Evolutionary conservation across 2,329 filamentous ascomycete species (phyloP), one percentile per base, ranked within the genome.

Genomic region (Nemania sp.): DNA sequence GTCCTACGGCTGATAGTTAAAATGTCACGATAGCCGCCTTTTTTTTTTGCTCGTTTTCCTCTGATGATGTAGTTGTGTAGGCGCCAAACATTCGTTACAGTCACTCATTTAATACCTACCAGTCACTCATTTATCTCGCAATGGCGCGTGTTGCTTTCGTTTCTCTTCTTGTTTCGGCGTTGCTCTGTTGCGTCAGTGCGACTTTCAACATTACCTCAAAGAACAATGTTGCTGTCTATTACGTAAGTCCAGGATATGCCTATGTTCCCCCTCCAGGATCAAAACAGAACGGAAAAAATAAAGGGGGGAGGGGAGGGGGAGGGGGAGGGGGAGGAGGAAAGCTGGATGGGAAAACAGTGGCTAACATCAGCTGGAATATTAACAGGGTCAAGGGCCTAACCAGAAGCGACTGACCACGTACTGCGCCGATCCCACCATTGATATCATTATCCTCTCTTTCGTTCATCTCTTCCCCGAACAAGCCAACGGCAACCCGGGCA

Each of bases 401-500:
- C 77, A 80, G 64, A 57, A 68, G 17, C 63, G 67, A n/a, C 69
- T 80, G 21, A 63, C 67, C n/a, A 65, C 70, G 3, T 78, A 77
- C 62, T 80, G 77, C 64, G 69, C 76, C 29, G 70, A 77, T 46
- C 65, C 75, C 1, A 69, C 67, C 21, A 73, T 80, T 50, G 78
- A 80, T 57, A 72, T 79, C 13, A 79, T 80, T 60, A 71, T 78
- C 13, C 69, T 80, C 4, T 78, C 74, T 2, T 80, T 80, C 62
- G 74, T 80, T 18, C 67, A 77, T 54, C 66, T 75, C 4, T 80
- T 80, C 63, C 76, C 77, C 11, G 69, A 72, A 5, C 74, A 79
- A 59, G 76, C 73, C n/a, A 76, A 80, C 54, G 78, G 78, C 18
- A 72, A 73, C 37, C 75, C 76, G 1, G 76, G 73, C 1, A 71